A percentile compares a stretch with the other conserved stretches of the same genome.
These are phyloP conservation scores for Penicillium bovifimosum DNA, from an alignment of 495 filamentous ascomycete genomes.

Conservation along the genomic window DNA sequence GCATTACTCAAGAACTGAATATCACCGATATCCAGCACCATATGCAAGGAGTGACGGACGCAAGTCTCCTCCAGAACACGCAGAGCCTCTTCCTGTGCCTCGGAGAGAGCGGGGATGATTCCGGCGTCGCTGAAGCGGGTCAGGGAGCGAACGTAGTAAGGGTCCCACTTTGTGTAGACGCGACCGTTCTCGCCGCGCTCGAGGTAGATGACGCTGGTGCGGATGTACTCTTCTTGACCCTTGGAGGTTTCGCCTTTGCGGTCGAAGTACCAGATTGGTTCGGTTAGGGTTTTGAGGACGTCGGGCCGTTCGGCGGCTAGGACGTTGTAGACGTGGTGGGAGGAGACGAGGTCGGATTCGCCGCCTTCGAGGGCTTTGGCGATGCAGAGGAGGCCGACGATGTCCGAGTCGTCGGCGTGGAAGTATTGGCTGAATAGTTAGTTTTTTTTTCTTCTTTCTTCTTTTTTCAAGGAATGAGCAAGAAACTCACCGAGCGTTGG, in stretches of 20 bases:
- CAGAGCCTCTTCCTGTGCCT: constrained; percentile 58
- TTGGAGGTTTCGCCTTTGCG: constrained; percentile 78
- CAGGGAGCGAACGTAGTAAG: constrained; percentile 69
- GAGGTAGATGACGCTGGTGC: constrained; percentile 67
- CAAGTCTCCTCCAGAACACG: constrained; percentile 64
- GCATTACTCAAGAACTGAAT: constrained; percentile 70
- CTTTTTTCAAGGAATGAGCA: background rate
- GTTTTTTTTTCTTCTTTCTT: no score
- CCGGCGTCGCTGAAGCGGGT: constrained; percentile 60
- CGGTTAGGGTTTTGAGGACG: constrained; percentile 65
- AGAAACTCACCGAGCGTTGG: constrained; percentile 60
- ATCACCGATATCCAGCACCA: constrained; percentile 74
- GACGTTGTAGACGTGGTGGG: constrained; percentile 77
- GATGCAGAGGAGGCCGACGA: constrained; percentile 83
- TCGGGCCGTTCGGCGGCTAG: constrained; percentile 72
- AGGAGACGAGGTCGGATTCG: constrained; percentile 75
- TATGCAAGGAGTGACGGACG: constrained; percentile 60
- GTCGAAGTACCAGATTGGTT: constrained; percentile 90
- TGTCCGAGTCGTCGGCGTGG: constrained; percentile 74
- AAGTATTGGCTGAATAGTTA: constrained; percentile 52
- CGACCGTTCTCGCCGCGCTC: constrained; percentile 49
- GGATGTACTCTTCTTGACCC: constrained; percentile 72
- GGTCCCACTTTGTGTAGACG: constrained; percentile 67
- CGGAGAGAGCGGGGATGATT: constrained; percentile 60
- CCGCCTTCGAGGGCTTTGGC: constrained; percentile 73